Conservation (phyloP, 441 rosid species). For the Adansonia madagascariensis region DNA sequence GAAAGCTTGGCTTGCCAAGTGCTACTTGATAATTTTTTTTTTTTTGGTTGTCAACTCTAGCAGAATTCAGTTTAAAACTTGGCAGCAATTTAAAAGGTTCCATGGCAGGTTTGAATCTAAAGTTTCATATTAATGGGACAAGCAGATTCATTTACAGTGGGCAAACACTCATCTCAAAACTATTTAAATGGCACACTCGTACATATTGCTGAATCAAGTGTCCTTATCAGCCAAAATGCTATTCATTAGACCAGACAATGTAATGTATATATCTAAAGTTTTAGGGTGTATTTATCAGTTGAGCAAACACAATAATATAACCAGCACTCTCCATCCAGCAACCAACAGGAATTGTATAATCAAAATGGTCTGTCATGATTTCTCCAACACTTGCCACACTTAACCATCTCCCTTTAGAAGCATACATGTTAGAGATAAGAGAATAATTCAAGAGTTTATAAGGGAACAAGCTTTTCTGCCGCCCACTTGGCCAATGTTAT, state of each 20-base stretch:
- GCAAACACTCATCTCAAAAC: conserved; percentile 5
- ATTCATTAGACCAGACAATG: conserved; percentile 16
- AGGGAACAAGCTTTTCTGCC: conserved; percentile 52
- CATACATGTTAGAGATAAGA: conserved; percentile 56
- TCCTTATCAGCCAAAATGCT: neutral
- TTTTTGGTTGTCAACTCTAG: neutral
- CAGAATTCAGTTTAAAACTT: neutral
- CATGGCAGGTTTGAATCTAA: neutral
- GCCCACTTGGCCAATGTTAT: conserved; percentile 49
- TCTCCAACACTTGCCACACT: conserved; percentile 51
- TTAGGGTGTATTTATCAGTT: conserved; percentile 35
- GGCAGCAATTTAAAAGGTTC: neutral
- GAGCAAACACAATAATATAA: conserved; percentile 30
- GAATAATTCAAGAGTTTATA: conserved; percentile 59
- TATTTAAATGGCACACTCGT: conserved; percentile 14
- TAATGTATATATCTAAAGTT: conserved; percentile 14
- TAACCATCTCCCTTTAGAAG: conserved; percentile 60
- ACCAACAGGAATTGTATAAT: conserved; percentile 59
- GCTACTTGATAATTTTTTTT: neutral
- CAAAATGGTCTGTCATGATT: conserved; percentile 50
- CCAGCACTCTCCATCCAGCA: conserved; percentile 54
- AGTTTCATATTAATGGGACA: neutral
- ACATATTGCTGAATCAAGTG: neutral
- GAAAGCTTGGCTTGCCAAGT: neutral
- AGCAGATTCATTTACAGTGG: neutral